A percentile compares a stretch with the other conserved stretches of the same genome.
Conservation (phyloP, 495 filamentous ascomycete species). For the Penicillium paradoxum region DNA sequence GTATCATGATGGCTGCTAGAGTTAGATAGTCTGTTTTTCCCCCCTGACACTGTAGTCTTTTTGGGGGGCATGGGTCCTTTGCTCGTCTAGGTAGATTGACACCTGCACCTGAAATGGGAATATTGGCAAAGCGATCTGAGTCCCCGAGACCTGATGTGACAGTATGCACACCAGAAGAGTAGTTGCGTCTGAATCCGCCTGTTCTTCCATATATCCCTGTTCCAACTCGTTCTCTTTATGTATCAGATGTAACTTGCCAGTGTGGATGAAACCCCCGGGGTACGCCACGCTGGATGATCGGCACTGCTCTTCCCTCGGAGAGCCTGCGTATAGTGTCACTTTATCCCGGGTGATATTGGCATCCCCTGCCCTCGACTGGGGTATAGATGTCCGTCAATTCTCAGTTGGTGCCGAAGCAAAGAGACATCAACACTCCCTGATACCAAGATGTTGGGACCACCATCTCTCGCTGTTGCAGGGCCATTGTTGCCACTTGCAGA, state of each 20-base stretch:
- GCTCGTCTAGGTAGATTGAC: background rate
- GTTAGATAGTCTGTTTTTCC: background rate
- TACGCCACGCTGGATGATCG: conserved; percentile 3
- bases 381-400: background rate
- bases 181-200: no score
- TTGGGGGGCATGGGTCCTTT: background rate
- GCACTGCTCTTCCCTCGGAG: background rate
- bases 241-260: no score
- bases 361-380: conserved; percentile 13
- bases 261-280: background rate
- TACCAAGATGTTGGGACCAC: conserved; percentile 3
- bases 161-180: background rate
- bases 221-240: no score
- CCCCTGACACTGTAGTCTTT: conserved; percentile 7
- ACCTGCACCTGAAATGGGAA: background rate
- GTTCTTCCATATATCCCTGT: no score
- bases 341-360: conserved; percentile 1
- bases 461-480: conserved; percentile 12
- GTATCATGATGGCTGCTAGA: conserved; percentile 31
- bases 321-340: background rate
- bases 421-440: no score
- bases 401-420: background rate
- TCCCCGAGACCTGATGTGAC: background rate
- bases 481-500: conserved; percentile 14
- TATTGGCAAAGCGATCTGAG: no score